Base-by-base conservation (phyloP, 495 filamentous ascomycete genomes). In the Podospora appendiculata region DNA sequence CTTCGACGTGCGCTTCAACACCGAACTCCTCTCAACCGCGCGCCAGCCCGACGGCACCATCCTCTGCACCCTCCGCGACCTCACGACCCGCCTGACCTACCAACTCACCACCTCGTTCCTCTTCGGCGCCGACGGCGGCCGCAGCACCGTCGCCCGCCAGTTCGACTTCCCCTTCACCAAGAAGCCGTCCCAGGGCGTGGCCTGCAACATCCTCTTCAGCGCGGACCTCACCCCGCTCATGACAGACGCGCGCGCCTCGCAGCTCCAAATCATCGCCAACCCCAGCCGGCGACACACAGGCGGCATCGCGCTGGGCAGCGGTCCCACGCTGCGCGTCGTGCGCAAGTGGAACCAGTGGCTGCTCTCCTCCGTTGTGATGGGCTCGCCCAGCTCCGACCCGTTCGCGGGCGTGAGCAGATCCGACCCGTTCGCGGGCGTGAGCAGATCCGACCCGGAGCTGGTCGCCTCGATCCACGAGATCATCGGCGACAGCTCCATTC, bases 81-180 rank as follows among this genome's bases (percentile, higher is more conserved):
- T 69, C 73, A 0, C 58, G 64, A 7, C 12, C 41, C 0, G 53
- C 5, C 25, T 25, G 5, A 25, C 62, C 47, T 77, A 78, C 55
- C 55, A 63, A 2, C 67, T 80, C 18, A 58, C 63, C 12, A 70
- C 72, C 9, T 72, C 67, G 43, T 84, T 77, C 53, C 61, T 82
- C 5, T 79, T 80, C 53, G 79, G 77, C 1, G 71, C 71, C 2
- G 79, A 82, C 50, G 79, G 78, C 7, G 77, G 69, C 0, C 58
- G 70, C 12, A 76, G 73, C 51, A 54, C 57, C 17, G 62, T 82
- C n/a, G 62, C 73, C 10, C 57, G 58, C 14, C 67, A 73, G 50
- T 57, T 76, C 1, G 59, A 67, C 2, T 65, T 78, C 16, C 71
- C 73, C 9, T 50, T 78, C 13, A 13, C 36, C 39, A 48, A 54